Conservation (phyloP, 768 basidiomycete genomes). For the Paxillus rubicundulus region DNA sequence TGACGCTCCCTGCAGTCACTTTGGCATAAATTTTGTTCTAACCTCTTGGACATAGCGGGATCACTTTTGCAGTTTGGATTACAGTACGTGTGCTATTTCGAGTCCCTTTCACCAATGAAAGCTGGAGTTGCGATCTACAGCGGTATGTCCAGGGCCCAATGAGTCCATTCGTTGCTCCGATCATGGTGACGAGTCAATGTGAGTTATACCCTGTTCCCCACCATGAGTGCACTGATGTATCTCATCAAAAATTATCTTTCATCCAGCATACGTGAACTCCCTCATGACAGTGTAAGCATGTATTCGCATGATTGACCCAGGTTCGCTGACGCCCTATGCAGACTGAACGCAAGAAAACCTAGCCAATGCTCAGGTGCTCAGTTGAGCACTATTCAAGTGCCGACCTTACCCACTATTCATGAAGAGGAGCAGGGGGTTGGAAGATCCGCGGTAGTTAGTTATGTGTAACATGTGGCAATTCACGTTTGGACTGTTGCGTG, state of each 20-base stretch:
- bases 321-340: not conserved
- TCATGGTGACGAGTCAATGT: conserved; percentile 1
- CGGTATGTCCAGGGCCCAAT: not conserved
- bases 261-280: not conserved
- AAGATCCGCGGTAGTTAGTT: not conserved
- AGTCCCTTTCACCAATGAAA: not conserved
- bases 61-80: not conserved
- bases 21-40: not conserved
- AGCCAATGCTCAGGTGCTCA: not conserved
- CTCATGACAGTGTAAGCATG: not conserved
- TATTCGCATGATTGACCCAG: not conserved
- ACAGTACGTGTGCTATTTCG: not conserved
- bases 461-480: too few relatives aligned
- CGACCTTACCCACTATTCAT: not conserved
- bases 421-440: not conserved
- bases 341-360: not conserved
- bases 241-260: not conserved
- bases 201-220: not conserved
- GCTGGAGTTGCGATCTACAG: not conserved
- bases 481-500: too few relatives aligned
- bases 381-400: not conserved
- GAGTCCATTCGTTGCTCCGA: not conserved
- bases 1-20: not conserved
- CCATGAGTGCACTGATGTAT: too few relatives aligned
- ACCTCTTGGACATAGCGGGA: not conserved